phyloP scores from a whole-genome alignment of 306 rosid genomes.

The Cicer chorassanicum region DNA sequence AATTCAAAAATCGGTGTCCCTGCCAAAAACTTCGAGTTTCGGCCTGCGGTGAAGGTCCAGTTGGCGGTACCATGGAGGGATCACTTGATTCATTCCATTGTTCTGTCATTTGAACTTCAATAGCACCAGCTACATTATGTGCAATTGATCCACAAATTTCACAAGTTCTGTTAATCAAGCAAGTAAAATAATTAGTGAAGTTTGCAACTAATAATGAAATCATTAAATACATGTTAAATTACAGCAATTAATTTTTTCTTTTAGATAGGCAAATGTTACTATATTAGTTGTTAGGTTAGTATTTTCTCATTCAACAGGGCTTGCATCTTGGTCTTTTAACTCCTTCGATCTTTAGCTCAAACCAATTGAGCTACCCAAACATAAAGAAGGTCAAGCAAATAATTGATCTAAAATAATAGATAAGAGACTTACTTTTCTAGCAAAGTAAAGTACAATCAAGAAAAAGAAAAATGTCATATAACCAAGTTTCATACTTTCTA shows the following conservation, averaged over 20 bases:
- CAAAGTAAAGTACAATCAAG: not conserved
- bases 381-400: not conserved
- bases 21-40: slow-evolving; percentile 80
- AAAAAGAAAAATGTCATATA: not conserved
- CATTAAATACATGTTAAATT: too few relatives aligned
- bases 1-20: slow-evolving; percentile 83
- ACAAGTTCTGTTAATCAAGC: slow-evolving; percentile 66
- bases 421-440: too few relatives aligned
- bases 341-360: too few relatives aligned
- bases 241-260: too few relatives aligned
- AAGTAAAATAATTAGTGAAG: slow-evolving; percentile 32
- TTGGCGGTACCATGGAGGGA: slow-evolving; percentile 45
- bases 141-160: slow-evolving; percentile 91
- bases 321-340: too few relatives aligned
- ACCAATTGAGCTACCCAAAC: too few relatives aligned
- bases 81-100: slow-evolving; percentile 69
- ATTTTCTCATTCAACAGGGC: too few relatives aligned
- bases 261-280: too few relatives aligned
- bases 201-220: not conserved
- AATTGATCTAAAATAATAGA: not conserved
- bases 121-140: slow-evolving; percentile 64
- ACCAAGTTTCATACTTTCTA: slow-evolving; percentile 26
- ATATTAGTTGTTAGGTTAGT: too few relatives aligned
- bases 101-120: slow-evolving; percentile 67
- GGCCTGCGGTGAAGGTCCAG: slow-evolving; percentile 49